Evolutionary conservation across 2,329 filamentous ascomycete genomes (phyloP), one percentile per base, ranked within the genome.

Genomic region (Cladosporium sp.): DNA sequence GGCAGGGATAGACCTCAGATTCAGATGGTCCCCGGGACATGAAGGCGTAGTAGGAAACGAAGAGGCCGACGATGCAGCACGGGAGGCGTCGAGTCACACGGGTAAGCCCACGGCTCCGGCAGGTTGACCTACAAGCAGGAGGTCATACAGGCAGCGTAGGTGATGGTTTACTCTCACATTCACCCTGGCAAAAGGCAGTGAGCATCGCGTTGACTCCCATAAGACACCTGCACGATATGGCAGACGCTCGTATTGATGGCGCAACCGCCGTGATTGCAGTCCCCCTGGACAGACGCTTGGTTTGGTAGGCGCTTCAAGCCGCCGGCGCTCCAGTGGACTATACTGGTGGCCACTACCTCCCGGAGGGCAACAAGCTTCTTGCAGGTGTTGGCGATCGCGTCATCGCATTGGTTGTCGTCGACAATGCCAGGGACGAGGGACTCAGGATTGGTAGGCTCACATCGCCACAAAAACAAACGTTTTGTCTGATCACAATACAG

Each of bases 11-110:
- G 34, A 37, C n/a, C 34, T 43, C 15, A 27, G 15, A 17, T 43
- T 30, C 12, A 43, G 40, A 32, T 43, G 13, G 40, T 19, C 24
- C 8, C 40, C 24, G 24, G 40, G 7, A 27, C 13, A 43, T 22
- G 40, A 43, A 43, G 24, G 24, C 11, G 24, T 30, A 7, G 15
- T 32, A 43, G 24, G 40, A 4, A 43, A 43, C 24, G 15, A 43
- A 27, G 40, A 41, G 24, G 40, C 24, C 22, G 24, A 43, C 24
- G 24, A 43, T 9, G 40, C n/a, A 43, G 40, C 40, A 27, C 40
- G 40, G 24, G 24, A 7, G 24, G 40, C 39, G 24, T 43, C 40
- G 24, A 43, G 24, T 43, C 24, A 19, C 13, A 30, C 8, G 40
- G 40, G 24, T 43, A 43, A 19, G 15, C 40, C 24, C 11, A 27